Evolutionary conservation across 2,329 filamentous ascomycete genomes (phyloP).

Genomic region (Huntiella abstrusa): DNA sequence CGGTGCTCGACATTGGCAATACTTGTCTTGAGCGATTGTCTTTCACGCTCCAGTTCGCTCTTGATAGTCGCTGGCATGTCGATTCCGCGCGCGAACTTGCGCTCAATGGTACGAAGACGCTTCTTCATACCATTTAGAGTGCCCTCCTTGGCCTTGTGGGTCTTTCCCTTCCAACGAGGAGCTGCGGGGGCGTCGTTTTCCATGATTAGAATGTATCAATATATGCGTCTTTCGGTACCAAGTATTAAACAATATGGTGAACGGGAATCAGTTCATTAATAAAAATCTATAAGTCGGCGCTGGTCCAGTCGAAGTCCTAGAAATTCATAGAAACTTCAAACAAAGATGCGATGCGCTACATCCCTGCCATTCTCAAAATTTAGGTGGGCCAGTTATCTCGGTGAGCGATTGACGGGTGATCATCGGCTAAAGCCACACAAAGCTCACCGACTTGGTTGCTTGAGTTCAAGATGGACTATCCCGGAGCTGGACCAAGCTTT

Average conservation of each 20-base stretch:
- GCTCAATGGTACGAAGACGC: conserved; percentile 48
- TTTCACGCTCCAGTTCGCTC: conserved; percentile 52
- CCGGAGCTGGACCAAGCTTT: no score
- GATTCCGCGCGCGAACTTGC: conserved; percentile 40
- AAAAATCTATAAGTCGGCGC: no score
- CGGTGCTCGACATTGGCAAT: conserved; percentile 39
- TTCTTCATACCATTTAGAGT: conserved; percentile 48
- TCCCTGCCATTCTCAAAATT: conserved; percentile 8
- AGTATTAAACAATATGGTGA: not conserved
- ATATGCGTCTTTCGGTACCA: not conserved
- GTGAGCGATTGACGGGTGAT: conserved; percentile 7
- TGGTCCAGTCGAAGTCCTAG: no score
- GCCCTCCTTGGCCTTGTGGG: conserved; percentile 25
- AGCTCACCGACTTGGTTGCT: no score
- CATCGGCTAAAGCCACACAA: not conserved
- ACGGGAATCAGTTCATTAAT: not conserved
- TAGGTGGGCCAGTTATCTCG: conserved; percentile 8
- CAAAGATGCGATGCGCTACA: not conserved
- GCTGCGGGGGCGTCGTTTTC: not conserved
- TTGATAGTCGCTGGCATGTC: conserved; percentile 49
- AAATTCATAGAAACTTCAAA: not conserved
- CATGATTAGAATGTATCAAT: not conserved
- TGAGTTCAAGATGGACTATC: no score
- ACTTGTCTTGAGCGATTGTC: conserved; percentile 46
- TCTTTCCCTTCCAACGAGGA: conserved; percentile 21